Evolutionary conservation across 2,329 filamentous ascomycete genomes (phyloP).

Genomic region (Epichloe gansuensis): DNA sequence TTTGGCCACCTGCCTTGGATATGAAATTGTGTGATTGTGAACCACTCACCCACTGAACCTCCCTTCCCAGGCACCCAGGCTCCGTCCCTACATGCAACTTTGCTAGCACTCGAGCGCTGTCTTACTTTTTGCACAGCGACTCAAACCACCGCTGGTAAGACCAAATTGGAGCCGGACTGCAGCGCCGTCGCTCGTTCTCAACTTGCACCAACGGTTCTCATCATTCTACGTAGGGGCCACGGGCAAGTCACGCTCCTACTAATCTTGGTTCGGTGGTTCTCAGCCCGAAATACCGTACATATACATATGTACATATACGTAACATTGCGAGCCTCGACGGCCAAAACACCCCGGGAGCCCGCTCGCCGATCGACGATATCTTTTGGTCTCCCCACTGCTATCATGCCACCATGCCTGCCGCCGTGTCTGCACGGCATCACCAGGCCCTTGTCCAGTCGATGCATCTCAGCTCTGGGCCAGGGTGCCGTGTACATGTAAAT

Average conservation of each 20-base stretch:
- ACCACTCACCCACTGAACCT: too few relatives aligned
- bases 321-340: not conserved
- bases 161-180: not conserved
- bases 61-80: not conserved
- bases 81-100: not conserved
- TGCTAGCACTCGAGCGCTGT: not conserved
- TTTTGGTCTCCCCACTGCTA: not conserved
- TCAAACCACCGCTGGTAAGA: not conserved
- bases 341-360: slow-evolving; percentile 1
- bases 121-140: not conserved
- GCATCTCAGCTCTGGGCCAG: not conserved
- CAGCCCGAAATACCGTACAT: too few relatives aligned
- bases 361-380: slow-evolving; percentile 2
- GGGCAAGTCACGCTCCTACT: not conserved
- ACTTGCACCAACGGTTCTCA: not conserved
- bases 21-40: not conserved
- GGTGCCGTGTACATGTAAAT: not conserved
- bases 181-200: not conserved
- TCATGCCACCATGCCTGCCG: slow-evolving; percentile 1
- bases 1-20: not conserved
- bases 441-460: not conserved
- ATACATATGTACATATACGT: too few relatives aligned
- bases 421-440: slow-evolving; percentile 5
- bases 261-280: not conserved
- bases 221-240: not conserved